Evolutionary conservation across 2,329 filamentous ascomycete genomes (phyloP), one percentile per base, ranked within the genome.

Genomic region (Chaetomiaceae sp.): DNA sequence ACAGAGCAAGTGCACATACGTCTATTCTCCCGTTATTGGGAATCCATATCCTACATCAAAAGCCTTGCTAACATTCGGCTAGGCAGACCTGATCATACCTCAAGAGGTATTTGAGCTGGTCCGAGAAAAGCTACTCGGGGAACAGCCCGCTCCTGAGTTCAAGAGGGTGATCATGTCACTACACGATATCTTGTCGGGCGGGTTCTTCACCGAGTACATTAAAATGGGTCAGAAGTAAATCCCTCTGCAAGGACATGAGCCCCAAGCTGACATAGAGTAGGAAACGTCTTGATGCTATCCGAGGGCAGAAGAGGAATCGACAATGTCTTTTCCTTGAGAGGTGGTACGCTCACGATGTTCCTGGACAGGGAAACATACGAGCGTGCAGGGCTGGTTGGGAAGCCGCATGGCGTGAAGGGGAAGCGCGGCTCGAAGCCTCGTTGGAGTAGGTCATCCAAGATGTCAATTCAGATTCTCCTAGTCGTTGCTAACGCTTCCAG

Each of bases 331-430:
- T 80, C 80, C 0, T 71, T 97, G 1, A 76, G 73, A 52, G 79
- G 89, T 60, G 90, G 90, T 81, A 73, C 47, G 67, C 27, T 99
- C 30, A 82, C 78, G 4, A 76, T 99, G 62, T 87, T 89, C 61
- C 76, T 97, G 23, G 86, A 90, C 58, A 90, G 86, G 61, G 84
- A 90, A 49, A 84, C 81, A 0, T 96, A 91, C 68, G 90, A 97
- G 68, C 80, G 85, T 43, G 84, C 86, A 42, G 94, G 94, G 0
- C 75, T 99, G 0, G 80, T 84, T 1, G 92, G 92, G 1, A 84
- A 83, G 58, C 79, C 87, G 16, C 73, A 82, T 51, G 80, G 79
- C 2, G 69, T 72, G 38, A 84, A 83, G 59, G 81, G 81, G 6
- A 75, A 74, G 54, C 73, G 81, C 18, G 76, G 77, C 1, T 64